Conservation (phyloP, 257 asterid genomes). For the Nicotiana tomentosiformis region DNA sequence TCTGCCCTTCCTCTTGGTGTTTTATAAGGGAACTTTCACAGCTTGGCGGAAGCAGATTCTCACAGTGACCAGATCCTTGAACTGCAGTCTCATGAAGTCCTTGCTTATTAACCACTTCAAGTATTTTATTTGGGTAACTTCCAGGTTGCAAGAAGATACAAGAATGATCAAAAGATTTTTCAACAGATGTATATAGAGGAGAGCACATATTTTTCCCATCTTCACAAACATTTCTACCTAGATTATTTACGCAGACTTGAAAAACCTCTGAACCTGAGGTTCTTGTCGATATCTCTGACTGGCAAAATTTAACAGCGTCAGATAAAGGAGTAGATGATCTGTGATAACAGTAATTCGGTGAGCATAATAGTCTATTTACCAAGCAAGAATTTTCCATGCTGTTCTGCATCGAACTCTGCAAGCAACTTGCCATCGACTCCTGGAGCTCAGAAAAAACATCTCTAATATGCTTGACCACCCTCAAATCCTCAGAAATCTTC, state of each 20-base stretch:
- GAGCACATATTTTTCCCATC: conserved; percentile 40
- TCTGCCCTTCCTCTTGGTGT: conserved; percentile 33
- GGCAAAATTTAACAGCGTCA: conserved; percentile 30
- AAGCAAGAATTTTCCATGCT: conserved; percentile 42
- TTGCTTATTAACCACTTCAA: conserved; percentile 28
- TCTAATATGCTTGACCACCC: conserved; percentile 58
- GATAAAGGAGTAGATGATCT: conserved; percentile 10
- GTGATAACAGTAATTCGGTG: neutral
- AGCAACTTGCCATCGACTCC: conserved; percentile 33
- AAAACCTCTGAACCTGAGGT: conserved; percentile 41
- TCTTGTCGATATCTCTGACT: conserved; percentile 49
- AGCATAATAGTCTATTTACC: conserved; percentile 40
- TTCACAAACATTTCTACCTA: conserved; percentile 26
- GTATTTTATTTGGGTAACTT: conserved; percentile 33
- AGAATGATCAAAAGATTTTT: conserved; percentile 28
- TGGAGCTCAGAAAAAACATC: conserved; percentile 45
- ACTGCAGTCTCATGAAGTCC: conserved; percentile 36
- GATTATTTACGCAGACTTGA: conserved; percentile 30
- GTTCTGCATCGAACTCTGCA: conserved; percentile 34
- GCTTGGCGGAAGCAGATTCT: conserved; percentile 28
- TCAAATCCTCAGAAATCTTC: conserved; percentile 79
- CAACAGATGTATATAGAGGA: conserved; percentile 31
- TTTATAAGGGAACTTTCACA: conserved; percentile 29
- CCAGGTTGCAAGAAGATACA: conserved; percentile 21
- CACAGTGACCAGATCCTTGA: conserved; percentile 24